Base-by-base conservation (phyloP, 371 early-diverging fungal species). In the Cladochytrium tenue region DNA sequence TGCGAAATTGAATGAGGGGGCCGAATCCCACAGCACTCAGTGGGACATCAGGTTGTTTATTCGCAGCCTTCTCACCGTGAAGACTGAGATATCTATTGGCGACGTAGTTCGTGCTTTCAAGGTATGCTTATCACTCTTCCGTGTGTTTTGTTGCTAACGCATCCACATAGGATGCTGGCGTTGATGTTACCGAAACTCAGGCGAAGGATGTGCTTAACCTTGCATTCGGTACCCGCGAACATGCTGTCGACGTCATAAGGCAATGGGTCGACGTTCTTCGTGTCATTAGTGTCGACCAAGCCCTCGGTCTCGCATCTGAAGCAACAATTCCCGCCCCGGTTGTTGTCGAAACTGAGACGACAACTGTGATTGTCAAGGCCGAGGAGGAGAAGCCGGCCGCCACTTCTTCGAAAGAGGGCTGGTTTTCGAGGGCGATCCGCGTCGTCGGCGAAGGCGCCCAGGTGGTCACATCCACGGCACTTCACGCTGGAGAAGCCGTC, bases 391-490 rank as follows among this genome's bases (percentile, higher is more conserved):
- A n/a, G 23, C 68, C 55, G 7, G 31, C 31, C 5, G 59, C 55
- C 26, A n/a, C n/a, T n/a, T n/a, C n/a, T n/a, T 26, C 55, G 13
- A 17, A 53, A 23, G 67, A 66, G 35, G 60, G 61, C 15, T 66
- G 67, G 67, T 66, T 66, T 30, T 52, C 33, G n/a, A 13, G 61
- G 27, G 67, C 55, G 15, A 53, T 66, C 17, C 60, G 67, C 28
- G 64, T 64, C 33, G 64, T 64, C 13, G 34, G 36, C 13, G 53
- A 51, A 15, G 64, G 64, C 34, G 64, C 64, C 25, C 56, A 64
- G 34, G 23, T 4, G 53, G 64, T 57, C 34, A 57, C 27, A 0
- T 20, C 25, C 15, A 60, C 27, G 3, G 67, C 56, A 7, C 60
- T 60, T 2, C 26, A 66, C 2, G 67, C 34, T 60, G 61, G 56